A percentile compares a stretch with the other conserved stretches of the same genome.
These are phyloP conservation scores for Alternaria longipes DNA, from an alignment of 2,329 filamentous ascomycete genomes.

Conservation along the genomic window DNA sequence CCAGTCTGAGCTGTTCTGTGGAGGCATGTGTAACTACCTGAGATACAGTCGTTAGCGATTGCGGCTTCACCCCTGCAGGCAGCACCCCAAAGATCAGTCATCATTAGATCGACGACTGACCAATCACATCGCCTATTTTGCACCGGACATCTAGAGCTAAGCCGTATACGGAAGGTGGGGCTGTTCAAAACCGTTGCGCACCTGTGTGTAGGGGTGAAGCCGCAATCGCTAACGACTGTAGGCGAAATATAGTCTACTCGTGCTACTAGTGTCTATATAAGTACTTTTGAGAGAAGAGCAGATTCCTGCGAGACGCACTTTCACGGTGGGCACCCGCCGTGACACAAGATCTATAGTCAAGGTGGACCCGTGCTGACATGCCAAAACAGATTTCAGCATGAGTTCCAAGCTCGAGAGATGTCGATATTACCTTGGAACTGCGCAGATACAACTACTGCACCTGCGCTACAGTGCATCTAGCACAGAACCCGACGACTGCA, in stretches of 20 bases:
- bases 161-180: too few species aligned
- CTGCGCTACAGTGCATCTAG: constrained; percentile 14
- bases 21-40: constrained; percentile 9
- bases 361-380: background rate
- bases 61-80: too few species aligned
- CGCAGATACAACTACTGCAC: constrained; percentile 12
- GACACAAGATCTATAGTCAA: constrained; percentile 12
- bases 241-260: background rate
- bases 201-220: too few species aligned
- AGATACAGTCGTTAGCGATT: too few species aligned
- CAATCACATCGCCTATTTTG: too few species aligned
- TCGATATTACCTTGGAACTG: constrained; percentile 18
- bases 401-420: constrained; percentile 8
- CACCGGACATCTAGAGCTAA: too few species aligned
- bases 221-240: too few species aligned
- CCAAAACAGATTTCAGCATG: background rate
- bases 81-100: too few species aligned
- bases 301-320: constrained; percentile 8
- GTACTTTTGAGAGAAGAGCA: constrained; percentile 4
- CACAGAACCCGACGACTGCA: constrained; percentile 10
- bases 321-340: background rate
- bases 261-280: constrained; percentile 4
- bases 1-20: constrained; percentile 10
- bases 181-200: too few species aligned
- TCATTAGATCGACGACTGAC: too few species aligned